Evolutionary conservation across 306 rosid species (phyloP), one percentile per base, ranked within the genome.

Genomic region (Dryas drummondii): DNA sequence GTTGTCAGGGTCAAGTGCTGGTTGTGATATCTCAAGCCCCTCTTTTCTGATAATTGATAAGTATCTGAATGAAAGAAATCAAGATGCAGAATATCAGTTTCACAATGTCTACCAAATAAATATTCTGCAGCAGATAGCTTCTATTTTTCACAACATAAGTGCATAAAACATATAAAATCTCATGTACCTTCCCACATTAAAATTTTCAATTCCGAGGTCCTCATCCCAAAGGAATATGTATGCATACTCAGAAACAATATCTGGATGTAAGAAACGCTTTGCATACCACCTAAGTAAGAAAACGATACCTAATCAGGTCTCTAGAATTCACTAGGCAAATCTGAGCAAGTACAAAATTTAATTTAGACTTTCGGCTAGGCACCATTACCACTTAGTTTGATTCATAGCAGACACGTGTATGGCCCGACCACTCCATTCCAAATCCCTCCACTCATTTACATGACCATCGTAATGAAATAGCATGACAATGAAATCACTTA

Each of bases 201-300:
- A 93, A 79, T 91, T 70, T 62, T 91, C 96, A 5, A 93, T 88
- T 62, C 93, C 96, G 66, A 93, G 91, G 80, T 93, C 98, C 72
- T 93, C 97, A 12, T 91, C 98, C 98, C 98, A 93, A 1, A 91
- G 98, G 81, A 89, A 93, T 50, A 93, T 84, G 73, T 84, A 88
- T 63, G 77, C 82, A 70, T 91, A 91, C 57, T 83, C 93, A 63
- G 88, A 77, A 84, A 91, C 87, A 69, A 93, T 84, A 81, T 91
- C 96, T 53, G 98, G 98, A 82, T 93, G 98, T 81, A 93, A 70
- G 82, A 93, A 91, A 8, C 97, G 89, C 71, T 93, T 93, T 0
- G 98, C 97, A 67, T 89, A 93, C 98, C 98, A 93, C 98, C 98
- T 91, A 40, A 61, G 63, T 44, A 13, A 22, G 0, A 54, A 1